Evolutionary conservation across 306 rosid genomes (phyloP).

Genomic region (Astragalus glycyphyllos): DNA sequence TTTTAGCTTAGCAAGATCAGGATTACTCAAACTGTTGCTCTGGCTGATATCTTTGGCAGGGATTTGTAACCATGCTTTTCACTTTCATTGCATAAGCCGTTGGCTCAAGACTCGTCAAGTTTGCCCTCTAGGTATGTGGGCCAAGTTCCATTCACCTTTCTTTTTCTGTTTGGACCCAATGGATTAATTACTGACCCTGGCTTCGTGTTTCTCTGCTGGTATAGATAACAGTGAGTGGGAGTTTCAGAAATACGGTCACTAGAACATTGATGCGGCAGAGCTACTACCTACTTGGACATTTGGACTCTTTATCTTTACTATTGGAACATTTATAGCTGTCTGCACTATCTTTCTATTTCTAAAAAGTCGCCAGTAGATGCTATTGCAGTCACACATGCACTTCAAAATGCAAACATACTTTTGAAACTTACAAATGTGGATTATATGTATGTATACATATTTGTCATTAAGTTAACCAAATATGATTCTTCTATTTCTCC

Average conservation of each 20-base stretch:
- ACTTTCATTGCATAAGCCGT: constrained; percentile 94
- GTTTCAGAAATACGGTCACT: constrained; percentile 96
- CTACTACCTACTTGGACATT: constrained; percentile 14
- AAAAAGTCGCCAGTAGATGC: constrained; percentile 4
- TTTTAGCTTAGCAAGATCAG: not conserved
- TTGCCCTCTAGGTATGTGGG: constrained; percentile 75
- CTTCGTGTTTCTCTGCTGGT: constrained; percentile 37
- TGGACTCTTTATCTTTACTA: constrained; percentile 2
- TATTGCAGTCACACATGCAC: not conserved
- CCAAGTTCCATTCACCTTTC: constrained; percentile 26
- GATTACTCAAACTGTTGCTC: constrained; percentile 29
- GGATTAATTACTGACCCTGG: constrained; percentile 3
- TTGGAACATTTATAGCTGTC: constrained; percentile 12
- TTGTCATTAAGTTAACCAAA: not conserved
- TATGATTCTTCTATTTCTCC: not conserved
- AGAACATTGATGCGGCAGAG: constrained; percentile 40
- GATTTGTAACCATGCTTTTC: constrained; percentile 83
- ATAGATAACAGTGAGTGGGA: constrained; percentile 95
- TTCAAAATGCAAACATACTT: not conserved
- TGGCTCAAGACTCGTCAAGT: constrained; percentile 98
- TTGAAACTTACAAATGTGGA: constrained; percentile 6
- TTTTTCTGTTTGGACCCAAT: constrained; percentile 15
- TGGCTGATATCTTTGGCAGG: constrained; percentile 42
- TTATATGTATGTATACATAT: constrained; percentile 7
- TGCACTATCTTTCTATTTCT: constrained; percentile 2